These are phyloP conservation scores for Cyclotella kingstonii DNA, from an alignment of 108 stramenopile genomes.

Conservation along the genomic window DNA sequence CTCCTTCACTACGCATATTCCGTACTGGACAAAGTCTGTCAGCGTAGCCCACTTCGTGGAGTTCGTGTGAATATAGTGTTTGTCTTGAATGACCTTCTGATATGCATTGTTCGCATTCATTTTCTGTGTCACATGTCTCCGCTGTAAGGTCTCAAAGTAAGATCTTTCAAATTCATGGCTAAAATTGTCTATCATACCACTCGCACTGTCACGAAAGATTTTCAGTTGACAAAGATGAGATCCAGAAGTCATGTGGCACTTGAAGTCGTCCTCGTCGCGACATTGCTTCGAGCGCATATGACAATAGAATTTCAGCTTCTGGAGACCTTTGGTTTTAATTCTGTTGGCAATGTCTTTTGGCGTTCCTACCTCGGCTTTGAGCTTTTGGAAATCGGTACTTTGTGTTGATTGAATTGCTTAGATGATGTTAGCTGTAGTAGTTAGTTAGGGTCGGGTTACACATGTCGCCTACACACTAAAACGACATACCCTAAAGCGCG, in stretches of 20 bases:
- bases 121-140: conserved; percentile 89
- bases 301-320: conserved; percentile 97
- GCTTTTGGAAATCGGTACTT: too few species aligned
- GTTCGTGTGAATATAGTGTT: conserved; percentile 99
- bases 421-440: too few species aligned
- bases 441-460: too few species aligned
- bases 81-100: conserved; percentile 97
- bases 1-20: conserved; percentile 91
- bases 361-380: too few species aligned
- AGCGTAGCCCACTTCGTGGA: conserved; percentile 95
- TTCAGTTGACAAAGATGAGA: conserved; percentile 97
- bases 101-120: conserved; percentile 97
- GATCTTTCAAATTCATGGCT: conserved; percentile 81
- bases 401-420: too few species aligned
- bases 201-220: conserved; percentile 86
- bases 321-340: too few species aligned
- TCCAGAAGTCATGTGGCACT: conserved; percentile 96
- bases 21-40: conserved; percentile 94
- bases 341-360: too few species aligned
- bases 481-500: too few species aligned
- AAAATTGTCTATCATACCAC: conserved; percentile 75
- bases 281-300: conserved; percentile 99
- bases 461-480: too few species aligned
- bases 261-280: conserved; percentile 96
- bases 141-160: conserved; percentile 84